Conservation (phyloP, 1,284 basidiomycete species). For the Trichosporon ovoides region DNA sequence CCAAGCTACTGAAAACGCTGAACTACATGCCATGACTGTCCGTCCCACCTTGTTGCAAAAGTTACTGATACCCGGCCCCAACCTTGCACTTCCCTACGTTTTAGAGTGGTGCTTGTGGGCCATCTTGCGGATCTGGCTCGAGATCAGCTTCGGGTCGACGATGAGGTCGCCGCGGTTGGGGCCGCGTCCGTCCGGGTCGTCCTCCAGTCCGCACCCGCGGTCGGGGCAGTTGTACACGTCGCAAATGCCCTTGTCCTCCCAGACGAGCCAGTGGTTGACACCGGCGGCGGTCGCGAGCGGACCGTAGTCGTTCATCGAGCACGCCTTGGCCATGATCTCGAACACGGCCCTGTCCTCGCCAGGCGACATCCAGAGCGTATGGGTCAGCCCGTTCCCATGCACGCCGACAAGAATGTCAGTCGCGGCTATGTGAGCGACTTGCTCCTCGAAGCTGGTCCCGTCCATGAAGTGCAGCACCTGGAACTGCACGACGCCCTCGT, state of each 20-base stretch:
- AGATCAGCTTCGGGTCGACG: constrained; percentile 9
- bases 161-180: constrained; percentile 11
- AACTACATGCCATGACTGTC: no score
- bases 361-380: constrained; percentile 69
- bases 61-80: no score
- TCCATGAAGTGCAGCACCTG: constrained; percentile 9
- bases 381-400: constrained; percentile 70
- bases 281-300: constrained; percentile 29
- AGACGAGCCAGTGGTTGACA: constrained; percentile 25
- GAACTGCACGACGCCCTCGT: constrained; percentile 11
- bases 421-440: constrained; percentile 12
- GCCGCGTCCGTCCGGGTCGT: background rate
- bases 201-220: constrained; percentile 10
- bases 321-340: constrained; percentile 18
- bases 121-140: constrained; percentile 11
- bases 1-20: no score
- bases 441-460: constrained; percentile 7
- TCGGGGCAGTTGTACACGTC: constrained; percentile 9
- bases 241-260: constrained; percentile 17
- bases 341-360: constrained; percentile 59
- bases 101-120: background rate
- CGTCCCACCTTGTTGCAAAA: no score
- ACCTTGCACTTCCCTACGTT: no score
- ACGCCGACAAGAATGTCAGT: constrained; percentile 46
- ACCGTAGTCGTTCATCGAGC: constrained; percentile 26